A percentile compares a stretch with the other conserved stretches of the same genome.
These are phyloP conservation scores for Paulownia fortunei DNA, from an alignment of 257 asterid genomes.

Conservation along the genomic window DNA sequence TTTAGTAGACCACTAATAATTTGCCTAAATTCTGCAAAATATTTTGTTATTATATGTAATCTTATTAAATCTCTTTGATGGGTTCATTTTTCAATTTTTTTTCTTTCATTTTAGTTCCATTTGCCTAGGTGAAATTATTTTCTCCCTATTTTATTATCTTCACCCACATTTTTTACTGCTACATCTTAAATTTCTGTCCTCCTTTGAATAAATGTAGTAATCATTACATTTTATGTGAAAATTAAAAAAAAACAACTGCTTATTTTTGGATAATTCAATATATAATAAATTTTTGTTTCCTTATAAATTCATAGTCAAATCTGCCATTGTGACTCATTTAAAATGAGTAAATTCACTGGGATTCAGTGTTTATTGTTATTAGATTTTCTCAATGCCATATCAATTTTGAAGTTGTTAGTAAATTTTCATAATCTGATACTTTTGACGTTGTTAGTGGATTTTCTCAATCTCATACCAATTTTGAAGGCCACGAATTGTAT, in stretches of 20 bases:
- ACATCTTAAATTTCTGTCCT: neutral
- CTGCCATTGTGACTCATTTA: neutral
- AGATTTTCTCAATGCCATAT: neutral
- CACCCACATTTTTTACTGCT: neutral
- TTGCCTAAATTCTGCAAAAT: neutral
- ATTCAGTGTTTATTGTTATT: neutral
- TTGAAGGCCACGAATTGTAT: neutral
- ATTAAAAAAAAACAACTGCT: neutral
- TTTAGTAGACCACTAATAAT: neutral
- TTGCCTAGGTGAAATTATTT: neutral
- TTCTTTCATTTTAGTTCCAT: too few relatives aligned
- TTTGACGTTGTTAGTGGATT: neutral
- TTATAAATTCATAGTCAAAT: neutral
- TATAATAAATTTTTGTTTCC: neutral
- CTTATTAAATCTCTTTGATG: too few relatives aligned
- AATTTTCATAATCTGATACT: too few relatives aligned
- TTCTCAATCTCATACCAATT: neutral
- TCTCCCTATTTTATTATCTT: neutral
- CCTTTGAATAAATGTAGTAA: neutral
- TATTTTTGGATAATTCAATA: neutral
- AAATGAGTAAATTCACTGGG: neutral
- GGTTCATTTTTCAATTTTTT: neutral
- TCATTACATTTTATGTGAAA: too few relatives aligned
- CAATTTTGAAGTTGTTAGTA: too few relatives aligned
- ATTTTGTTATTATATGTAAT: neutral